Evolutionary conservation across 345 rosid genomes (phyloP).

Genomic region (Citrus maxima): DNA sequence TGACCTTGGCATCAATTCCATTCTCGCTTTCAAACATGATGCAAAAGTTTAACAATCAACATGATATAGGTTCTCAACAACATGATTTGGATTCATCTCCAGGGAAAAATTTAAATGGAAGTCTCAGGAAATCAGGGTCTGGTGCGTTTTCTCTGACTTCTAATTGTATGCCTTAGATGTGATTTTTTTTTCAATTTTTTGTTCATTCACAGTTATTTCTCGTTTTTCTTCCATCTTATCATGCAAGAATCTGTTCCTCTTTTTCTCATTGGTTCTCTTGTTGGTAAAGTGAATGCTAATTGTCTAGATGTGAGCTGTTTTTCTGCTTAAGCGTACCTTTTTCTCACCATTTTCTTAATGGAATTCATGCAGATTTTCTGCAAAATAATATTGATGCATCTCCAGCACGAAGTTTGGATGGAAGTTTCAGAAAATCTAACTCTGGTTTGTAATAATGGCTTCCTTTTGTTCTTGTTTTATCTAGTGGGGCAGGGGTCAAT

Average conservation of each 20-base stretch:
- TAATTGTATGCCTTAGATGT: not conserved
- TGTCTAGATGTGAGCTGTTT: not conserved
- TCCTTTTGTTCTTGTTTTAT: not conserved
- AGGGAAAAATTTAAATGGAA: constrained; percentile 35
- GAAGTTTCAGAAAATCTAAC: constrained; percentile 43
- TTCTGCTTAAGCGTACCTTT: not conserved
- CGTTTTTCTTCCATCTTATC: not conserved
- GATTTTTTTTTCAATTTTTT: not conserved
- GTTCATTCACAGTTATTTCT: not conserved
- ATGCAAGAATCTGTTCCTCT: not conserved
- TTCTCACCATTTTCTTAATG: not conserved
- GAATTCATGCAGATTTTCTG: constrained; percentile 17
- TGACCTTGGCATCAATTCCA: not conserved
- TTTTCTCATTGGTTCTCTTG: not conserved
- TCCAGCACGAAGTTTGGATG: constrained; percentile 35
- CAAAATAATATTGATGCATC: constrained; percentile 29
- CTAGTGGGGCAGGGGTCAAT: not conserved
- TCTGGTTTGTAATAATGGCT: constrained; percentile 35
- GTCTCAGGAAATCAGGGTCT: constrained; percentile 45
- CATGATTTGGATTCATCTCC: constrained; percentile 34
- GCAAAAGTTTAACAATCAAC: not conserved
- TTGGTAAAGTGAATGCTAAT: not conserved
- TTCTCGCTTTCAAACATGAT: not conserved
- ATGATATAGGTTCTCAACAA: constrained; percentile 40
- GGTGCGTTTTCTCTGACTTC: constrained; percentile 23